Percentiles rank a stretch among this genome's conserved stretches.
Conservation (phyloP, 768 basidiomycete species). For the Rhodotorula toruloides region DNA sequence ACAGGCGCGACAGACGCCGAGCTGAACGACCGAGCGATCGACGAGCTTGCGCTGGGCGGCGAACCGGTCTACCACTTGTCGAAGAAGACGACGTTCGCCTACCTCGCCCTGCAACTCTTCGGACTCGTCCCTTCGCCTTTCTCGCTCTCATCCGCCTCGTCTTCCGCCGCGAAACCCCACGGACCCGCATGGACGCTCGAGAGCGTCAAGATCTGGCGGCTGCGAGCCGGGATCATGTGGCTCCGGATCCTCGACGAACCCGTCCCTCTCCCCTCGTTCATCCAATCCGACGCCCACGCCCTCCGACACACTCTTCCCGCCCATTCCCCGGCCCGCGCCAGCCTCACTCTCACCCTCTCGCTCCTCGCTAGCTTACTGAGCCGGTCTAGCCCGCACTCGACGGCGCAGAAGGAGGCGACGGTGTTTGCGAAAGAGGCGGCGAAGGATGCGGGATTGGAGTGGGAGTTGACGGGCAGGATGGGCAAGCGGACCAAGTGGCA, state of each 20-base stretch:
- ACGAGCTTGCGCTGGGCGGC: constrained; percentile 73
- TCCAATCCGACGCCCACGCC: constrained; percentile 46
- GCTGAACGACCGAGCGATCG: constrained; percentile 63
- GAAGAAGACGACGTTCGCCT: constrained; percentile 62
- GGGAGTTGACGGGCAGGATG: constrained; percentile 84
- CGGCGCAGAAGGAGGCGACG: constrained; percentile 70
- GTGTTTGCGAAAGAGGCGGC: constrained; percentile 74
- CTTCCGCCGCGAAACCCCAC: background rate
- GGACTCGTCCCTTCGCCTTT: constrained; percentile 45
- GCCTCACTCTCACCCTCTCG: constrained; percentile 66
- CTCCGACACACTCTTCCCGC: constrained; percentile 24
- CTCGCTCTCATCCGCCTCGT: background rate
- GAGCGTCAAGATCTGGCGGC: constrained; percentile 52
- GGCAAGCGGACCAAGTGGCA: constrained; percentile 95
- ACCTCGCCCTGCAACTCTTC: constrained; percentile 68
- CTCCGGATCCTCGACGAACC: constrained; percentile 70
- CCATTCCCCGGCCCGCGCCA: constrained; percentile 49
- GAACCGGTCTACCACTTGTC: constrained; percentile 95
- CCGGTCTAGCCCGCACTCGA: constrained; percentile 40
- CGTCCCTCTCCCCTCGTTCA: constrained; percentile 54
- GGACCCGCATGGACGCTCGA: constrained; percentile 1
- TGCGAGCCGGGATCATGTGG: constrained; percentile 53
- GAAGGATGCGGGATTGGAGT: constrained; percentile 69
- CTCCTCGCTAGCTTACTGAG: constrained; percentile 63
- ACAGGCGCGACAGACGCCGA: constrained; percentile 16